Base-by-base conservation (phyloP, 2,329 filamentous ascomycete genomes). In the Cladosporium sp. region DNA sequence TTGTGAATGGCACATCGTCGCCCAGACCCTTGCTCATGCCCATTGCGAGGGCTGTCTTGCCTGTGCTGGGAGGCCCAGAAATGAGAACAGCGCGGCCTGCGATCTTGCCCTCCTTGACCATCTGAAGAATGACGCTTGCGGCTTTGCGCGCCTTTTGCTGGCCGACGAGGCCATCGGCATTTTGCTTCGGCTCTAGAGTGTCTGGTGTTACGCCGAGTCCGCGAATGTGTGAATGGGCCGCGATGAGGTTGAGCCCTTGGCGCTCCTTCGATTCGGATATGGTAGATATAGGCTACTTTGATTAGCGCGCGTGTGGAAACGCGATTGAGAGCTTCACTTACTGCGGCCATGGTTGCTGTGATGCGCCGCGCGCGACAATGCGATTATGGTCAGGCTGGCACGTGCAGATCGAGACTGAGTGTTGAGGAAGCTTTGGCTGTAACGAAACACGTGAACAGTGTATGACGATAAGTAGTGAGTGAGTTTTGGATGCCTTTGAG, bases 71-170 rank as follows among this genome's bases (percentile, higher is more conserved):
- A 67, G 95, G 95, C 0, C 95, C 95, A 58, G 95, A 94, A 74
- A 99, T 97, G 72, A 99, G 83, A 35, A 97, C 91, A 37, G 95
- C 95, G 74, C 94, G 89, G 62, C 95, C 95, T 66, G 95, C 95
- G 81, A 99, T 98, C 84, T 97, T 98, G 75, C 94, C 94, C 76
- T 97, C 93, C 82, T 96, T 97, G 74, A 96, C 96, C 95, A 99
- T 99, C 83, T 97, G 93, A 68, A 99, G 82, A 73, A 99, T 96
- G 58, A 99, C 91, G 1, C 94, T 95, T 3, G 95, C 95, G 11
- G 95, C 95, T 80, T 97, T 98, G 67, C 95, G 89, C 65, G 95
- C 95, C 83, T 97, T 97, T 75, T 96, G 90, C 81, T 99, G 95
- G 55, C 95, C 95, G 10, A 99, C 94, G 5, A 99, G 87, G 40